phyloP scores from a whole-genome alignment of 805 yeast species.

The Ogataea neopini region DNA sequence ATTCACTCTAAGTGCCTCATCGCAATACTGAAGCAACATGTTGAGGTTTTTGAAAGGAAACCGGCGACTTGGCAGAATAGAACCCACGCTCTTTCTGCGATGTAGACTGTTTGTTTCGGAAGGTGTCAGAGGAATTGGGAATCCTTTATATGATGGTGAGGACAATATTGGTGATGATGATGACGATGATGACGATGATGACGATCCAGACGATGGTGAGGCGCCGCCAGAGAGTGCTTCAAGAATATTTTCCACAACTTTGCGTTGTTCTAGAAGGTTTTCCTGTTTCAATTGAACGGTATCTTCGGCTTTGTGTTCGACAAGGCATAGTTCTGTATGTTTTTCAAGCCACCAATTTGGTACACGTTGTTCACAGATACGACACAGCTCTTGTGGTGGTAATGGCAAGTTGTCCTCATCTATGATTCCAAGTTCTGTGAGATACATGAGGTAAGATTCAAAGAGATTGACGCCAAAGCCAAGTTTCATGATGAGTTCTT shows the following conservation, averaged over 20 bases:
- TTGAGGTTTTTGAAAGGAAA: slow-evolving; percentile 66
- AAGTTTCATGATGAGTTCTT: slow-evolving; percentile 64
- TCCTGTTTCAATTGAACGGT: slow-evolving; percentile 77
- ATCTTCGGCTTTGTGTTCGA: slow-evolving; percentile 82
- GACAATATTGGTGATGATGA: slow-evolving; percentile 20
- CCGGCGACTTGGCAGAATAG: slow-evolving; percentile 42
- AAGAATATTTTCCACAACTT: slow-evolving; percentile 44
- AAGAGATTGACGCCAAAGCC: slow-evolving; percentile 91
- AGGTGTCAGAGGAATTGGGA: slow-evolving; percentile 41
- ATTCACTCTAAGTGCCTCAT: slow-evolving; percentile 71
- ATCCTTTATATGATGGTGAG: slow-evolving; percentile 54
- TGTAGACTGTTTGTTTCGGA: slow-evolving; percentile 24
- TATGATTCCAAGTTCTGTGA: slow-evolving; percentile 63
- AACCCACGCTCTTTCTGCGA: slow-evolving; percentile 43
- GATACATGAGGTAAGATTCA: slow-evolving; percentile 64
- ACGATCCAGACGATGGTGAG: slow-evolving; percentile 18
- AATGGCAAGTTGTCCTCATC: slow-evolving; percentile 68
- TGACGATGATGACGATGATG: slow-evolving; percentile 23
- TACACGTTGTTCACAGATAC: slow-evolving; percentile 88
- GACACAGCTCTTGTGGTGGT: slow-evolving; percentile 82
- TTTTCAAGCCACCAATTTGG: slow-evolving; percentile 97
- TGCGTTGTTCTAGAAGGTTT: slow-evolving; percentile 66
- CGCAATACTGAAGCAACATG: slow-evolving; percentile 62
- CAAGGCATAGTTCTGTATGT: slow-evolving; percentile 83
- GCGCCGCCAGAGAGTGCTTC: slow-evolving; percentile 26